Evolutionary conservation across 2,329 filamentous ascomycete genomes (phyloP).

Genomic region (Bipolaris oryzae): DNA sequence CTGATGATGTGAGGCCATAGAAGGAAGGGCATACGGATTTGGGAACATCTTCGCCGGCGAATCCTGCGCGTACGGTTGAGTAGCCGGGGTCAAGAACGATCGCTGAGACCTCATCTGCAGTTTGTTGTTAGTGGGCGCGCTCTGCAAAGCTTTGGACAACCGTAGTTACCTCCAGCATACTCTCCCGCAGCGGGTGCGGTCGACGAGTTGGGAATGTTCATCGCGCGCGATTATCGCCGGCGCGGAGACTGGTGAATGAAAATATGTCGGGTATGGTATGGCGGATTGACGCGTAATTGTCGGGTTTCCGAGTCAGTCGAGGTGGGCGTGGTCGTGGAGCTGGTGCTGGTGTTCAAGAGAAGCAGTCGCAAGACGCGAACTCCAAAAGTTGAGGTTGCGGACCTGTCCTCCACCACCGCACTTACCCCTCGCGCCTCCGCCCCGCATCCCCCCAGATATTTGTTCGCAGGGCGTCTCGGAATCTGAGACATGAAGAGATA

Average conservation of each 20-base stretch:
- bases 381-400: slow-evolving; percentile 32
- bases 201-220: slow-evolving; percentile 47
- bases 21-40: slow-evolving; percentile 91
- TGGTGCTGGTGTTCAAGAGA: slow-evolving; percentile 34
- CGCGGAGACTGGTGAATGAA: slow-evolving; percentile 11
- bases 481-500: slow-evolving; percentile 31
- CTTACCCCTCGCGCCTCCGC: slow-evolving; percentile 23
- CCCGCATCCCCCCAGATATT: slow-evolving; percentile 10
- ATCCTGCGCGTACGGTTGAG: slow-evolving; percentile 88
- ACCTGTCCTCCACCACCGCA: slow-evolving; percentile 22
- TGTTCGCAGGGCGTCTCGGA: not conserved
- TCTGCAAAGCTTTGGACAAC: slow-evolving; percentile 7
- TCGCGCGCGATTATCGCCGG: slow-evolving; percentile 27
- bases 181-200: slow-evolving; percentile 51
- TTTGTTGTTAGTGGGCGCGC: slow-evolving; percentile 19
- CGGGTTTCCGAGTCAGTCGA: slow-evolving; percentile 1
- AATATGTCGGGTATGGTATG: not conserved
- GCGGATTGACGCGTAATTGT: slow-evolving; percentile 37
- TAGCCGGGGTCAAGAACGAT: slow-evolving; percentile 96
- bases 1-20: slow-evolving; percentile 68
- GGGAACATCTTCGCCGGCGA: slow-evolving; percentile 95
- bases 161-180: slow-evolving; percentile 53
- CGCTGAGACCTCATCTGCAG: slow-evolving; percentile 90
- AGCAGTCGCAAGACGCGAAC: slow-evolving; percentile 38
- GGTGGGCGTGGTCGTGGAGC: slow-evolving; percentile 23